Conservation (phyloP, 2,329 filamentous ascomycete species). For the Podosphaera fusca region DNA sequence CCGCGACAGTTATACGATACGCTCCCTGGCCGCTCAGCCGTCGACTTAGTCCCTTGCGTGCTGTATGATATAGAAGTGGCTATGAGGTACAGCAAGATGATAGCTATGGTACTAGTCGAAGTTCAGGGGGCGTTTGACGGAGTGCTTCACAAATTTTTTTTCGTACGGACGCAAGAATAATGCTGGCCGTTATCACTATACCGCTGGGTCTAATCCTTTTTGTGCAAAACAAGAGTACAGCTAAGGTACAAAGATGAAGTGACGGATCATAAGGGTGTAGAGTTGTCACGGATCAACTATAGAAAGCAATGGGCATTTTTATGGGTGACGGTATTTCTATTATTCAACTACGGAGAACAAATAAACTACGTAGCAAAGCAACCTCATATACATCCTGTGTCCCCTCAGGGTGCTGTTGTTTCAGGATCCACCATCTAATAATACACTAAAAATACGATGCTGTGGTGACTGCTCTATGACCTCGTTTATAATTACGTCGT, state of each 20-base stretch:
- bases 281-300: not conserved
- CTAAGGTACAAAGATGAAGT: not conserved
- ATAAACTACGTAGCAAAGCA: no score
- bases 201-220: not conserved
- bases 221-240: not conserved
- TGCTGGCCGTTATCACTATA: not conserved
- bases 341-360: no score
- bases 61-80: not conserved
- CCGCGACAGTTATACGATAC: not conserved
- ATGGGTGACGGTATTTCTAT: no score
- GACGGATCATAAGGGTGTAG: not conserved
- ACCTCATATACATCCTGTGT: no score
- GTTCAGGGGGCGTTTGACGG: not conserved
- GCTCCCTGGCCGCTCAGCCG: not conserved
- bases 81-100: not conserved
- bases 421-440: no score
- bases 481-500: no score
- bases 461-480: no score
- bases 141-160: not conserved
- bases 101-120: not conserved
- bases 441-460: no score
- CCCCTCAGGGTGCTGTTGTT: no score
- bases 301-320: no score
- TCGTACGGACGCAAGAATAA: not conserved
- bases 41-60: not conserved